A percentile compares a stretch with the other conserved stretches of the same genome.
Evolutionary conservation across 148 eudicot genomes (phyloP).

Genomic region (Cornus controversa): DNA sequence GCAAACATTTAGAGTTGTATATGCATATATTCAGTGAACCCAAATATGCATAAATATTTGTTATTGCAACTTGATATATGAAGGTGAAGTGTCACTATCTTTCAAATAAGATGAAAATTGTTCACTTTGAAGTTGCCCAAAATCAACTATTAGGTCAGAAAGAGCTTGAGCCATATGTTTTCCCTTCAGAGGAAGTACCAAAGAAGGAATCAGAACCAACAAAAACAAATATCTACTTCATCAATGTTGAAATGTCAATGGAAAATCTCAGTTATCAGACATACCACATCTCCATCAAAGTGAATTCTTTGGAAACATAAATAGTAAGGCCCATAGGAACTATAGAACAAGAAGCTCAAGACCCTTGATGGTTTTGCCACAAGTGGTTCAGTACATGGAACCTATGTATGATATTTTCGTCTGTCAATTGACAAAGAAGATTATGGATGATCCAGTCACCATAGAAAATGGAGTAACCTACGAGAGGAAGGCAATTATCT

Average conservation of each 20-base stretch:
- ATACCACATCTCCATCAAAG: slow-evolving; percentile 10
- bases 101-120: slow-evolving; percentile 59
- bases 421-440: slow-evolving; percentile 65
- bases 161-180: slow-evolving; percentile 9
- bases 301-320: slow-evolving; percentile 43
- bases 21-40: no score
- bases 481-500: slow-evolving; percentile 58
- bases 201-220: slow-evolving; percentile 12
- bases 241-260: slow-evolving; percentile 33
- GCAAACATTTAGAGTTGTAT: no score
- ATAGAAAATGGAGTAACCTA: slow-evolving; percentile 71
- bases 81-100: no score
- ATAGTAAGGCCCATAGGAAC: slow-evolving; percentile 22
- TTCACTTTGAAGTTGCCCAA: slow-evolving; percentile 30
- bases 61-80: no score
- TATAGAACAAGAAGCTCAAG: slow-evolving; percentile 21
- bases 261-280: slow-evolving; percentile 39
- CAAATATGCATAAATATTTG: no score
- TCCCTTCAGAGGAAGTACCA: slow-evolving; percentile 10
- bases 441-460: slow-evolving; percentile 86
- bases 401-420: slow-evolving; percentile 63
- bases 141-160: slow-evolving; percentile 16
- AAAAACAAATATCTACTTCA: slow-evolving; percentile 55
- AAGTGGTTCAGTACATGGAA: slow-evolving; percentile 50
- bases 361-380: slow-evolving; percentile 32